Base-by-base conservation (phyloP, 2,329 filamentous ascomycete species). In the Fusarium sp. region DNA sequence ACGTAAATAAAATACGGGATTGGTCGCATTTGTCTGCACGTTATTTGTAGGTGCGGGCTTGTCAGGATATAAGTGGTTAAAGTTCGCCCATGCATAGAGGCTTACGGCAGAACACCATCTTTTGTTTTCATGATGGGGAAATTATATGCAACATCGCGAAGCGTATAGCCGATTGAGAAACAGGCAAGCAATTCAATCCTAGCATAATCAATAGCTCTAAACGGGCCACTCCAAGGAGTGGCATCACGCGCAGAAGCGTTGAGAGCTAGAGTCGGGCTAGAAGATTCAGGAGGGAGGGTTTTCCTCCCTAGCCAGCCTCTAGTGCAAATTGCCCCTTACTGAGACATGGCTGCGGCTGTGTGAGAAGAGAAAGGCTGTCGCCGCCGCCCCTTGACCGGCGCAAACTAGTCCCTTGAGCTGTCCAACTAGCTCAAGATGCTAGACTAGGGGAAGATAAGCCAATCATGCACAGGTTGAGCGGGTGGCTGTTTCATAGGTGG, bases 401-500 rank as follows among this genome's bases (percentile, higher is more conserved):
- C 24, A 40, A 34, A 22, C 33, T 62, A 63, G 60, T 13, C 38
- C 43, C 22, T 57, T 36, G 58, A 57, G 58, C 58, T 31, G 31
- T 46, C 34, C 38, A 56, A 42, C 56, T 45, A 55, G 60, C 46
- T 24, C 46, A 10, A 44, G 17, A 17, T 45, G 24, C 33, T 33
- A 40, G 38, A 17, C 45, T n/a, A 47, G 55, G 34, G 36, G 34
- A 61, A 17, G 21, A 43, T 17, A 51, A 45, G 43, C 40, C 39
- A 17, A 39, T 39, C 21, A 49, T 45, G 34, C 28, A 44, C 36
- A 43, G 52, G 45, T 39, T 62, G 42, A 56, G 53, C 62, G 62
- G 62, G 67, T 70, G 62, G 67, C 53, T 69, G 67, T 69, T 69
- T 70, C 67, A 69, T 56, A 50, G 44, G 42, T 55, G 34, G 61